Percentiles rank a stretch among this genome's conserved stretches.
Conservation (phyloP, 805 yeast genomes). For the Schwanniomyces vanrijiae region DNA sequence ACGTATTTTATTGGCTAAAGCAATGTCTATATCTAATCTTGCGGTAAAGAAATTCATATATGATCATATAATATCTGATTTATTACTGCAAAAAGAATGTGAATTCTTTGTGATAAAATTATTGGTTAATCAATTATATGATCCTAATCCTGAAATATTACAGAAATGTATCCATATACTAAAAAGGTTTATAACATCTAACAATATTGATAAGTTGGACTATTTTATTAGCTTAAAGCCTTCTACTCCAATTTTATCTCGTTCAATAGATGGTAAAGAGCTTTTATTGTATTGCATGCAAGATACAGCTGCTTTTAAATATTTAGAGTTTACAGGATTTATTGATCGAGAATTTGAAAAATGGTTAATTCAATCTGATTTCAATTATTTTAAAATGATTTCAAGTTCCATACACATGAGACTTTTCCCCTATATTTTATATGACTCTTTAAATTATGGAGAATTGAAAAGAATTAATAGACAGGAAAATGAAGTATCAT, state of each 20-base stretch:
- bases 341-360: slow-evolving; percentile 63
- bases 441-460: slow-evolving; percentile 1
- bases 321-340: slow-evolving; percentile 57
- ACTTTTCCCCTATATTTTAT: slow-evolving; percentile 23
- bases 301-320: slow-evolving; percentile 67
- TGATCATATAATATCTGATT: slow-evolving; percentile 42
- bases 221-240: slow-evolving; percentile 57
- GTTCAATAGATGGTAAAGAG: slow-evolving; percentile 30
- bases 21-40: slow-evolving; percentile 55
- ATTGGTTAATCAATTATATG: slow-evolving; percentile 70
- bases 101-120: slow-evolving; percentile 51
- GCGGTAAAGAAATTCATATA: slow-evolving; percentile 60
- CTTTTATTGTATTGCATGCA: slow-evolving; percentile 64
- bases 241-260: slow-evolving; percentile 39
- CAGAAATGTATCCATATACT: slow-evolving; percentile 19
- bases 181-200: slow-evolving; percentile 15
- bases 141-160: slow-evolving; percentile 41
- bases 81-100: slow-evolving; percentile 35
- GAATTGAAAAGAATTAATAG: not conserved
- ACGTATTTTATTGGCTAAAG: slow-evolving; percentile 63
- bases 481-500: slow-evolving; percentile 1
- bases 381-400: slow-evolving; percentile 47
- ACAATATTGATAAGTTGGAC: slow-evolving; percentile 42
- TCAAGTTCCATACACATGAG: slow-evolving; percentile 36
- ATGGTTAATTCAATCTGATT: slow-evolving; percentile 57